These are phyloP conservation scores for Elymus sibiricus DNA, from an alignment of 176 grass and related monocot genomes.

Conservation along the genomic window DNA sequence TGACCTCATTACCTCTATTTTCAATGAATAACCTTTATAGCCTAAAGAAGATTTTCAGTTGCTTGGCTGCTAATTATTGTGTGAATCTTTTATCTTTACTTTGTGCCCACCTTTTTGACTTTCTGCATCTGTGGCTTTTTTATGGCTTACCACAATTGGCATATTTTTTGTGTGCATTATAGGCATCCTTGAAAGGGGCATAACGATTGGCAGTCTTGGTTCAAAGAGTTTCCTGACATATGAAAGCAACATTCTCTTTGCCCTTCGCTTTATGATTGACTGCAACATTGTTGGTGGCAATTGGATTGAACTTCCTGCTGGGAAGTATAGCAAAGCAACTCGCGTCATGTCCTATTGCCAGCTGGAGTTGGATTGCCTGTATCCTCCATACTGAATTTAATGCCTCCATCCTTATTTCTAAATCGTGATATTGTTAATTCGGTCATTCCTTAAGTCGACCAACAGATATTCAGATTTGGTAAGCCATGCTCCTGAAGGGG, in stretches of 20 bases:
- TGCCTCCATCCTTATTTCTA: conserved; percentile 22
- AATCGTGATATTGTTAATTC: background rate
- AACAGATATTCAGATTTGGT: conserved; percentile 81
- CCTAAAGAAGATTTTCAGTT: conserved; percentile 13
- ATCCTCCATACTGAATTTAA: conserved; percentile 43
- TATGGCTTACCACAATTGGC: conserved; percentile 7
- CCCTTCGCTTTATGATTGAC: conserved; percentile 98
- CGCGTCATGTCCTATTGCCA: conserved; percentile 79
- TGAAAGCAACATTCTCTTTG: conserved; percentile 98
- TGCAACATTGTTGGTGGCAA: conserved; percentile 92
- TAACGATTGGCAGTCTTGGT: conserved; percentile 78
- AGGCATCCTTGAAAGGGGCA: conserved; percentile 95
- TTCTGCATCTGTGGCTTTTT: background rate
- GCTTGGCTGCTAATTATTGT: conserved; percentile 12
- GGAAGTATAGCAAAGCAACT: conserved; percentile 82
- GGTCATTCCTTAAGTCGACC: conserved; percentile 40
- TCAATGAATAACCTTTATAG: background rate
- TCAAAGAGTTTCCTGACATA: conserved; percentile 89
- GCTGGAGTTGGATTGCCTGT: conserved; percentile 85
- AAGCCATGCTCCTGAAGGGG: conserved; percentile 79
- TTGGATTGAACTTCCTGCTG: conserved; percentile 88
- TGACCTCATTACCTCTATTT: background rate
- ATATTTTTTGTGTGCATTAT: conserved; percentile 20
- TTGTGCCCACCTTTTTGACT: background rate
- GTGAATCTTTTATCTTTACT: background rate